Evolutionary conservation across 352 stramenopile genomes (phyloP), one percentile per base, ranked within the genome.

Genomic region (Discostella stelligera): DNA sequence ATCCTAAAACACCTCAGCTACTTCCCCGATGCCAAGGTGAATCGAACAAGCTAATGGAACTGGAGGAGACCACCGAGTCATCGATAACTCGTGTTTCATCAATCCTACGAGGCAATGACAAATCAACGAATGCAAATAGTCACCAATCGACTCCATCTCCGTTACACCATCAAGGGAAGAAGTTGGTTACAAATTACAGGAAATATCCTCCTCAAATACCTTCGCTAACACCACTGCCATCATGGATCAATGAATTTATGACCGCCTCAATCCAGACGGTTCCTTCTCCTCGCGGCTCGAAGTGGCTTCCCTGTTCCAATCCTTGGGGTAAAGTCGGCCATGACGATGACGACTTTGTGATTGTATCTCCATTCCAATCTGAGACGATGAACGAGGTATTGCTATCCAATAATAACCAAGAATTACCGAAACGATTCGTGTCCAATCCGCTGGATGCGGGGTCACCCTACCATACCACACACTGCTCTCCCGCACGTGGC

Each of bases 311-410:
- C 0, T 82, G 74, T 50, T 62, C 73, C n/a, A 83, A 91, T 82
- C 86, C 84, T 14, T 92, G 86, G 86, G 86, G 86, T 10, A 50
- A 67, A 23, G 48, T 74, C 44, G 80, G 79, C 1, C 73, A 86
- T 48, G 21, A 73, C n/a, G 75, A 84, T 20, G 82, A 80, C 0
- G 86, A 92, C 58, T 71, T 90, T 48, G 66, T 90, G 18, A 23
- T 92, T 0, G 84, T 86, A 58, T 77, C 78, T 44, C 78, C 71
- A 5, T 74, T 78, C 53, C 32, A 60, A 50, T 77, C 74, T 2
- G 74, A 77, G 55, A 61, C 52, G 1, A 44, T 37, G 3, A 18
- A 64, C 16, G 67, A 77, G 56, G 21, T 82, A 2, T 14, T 44
- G 21, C 21, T 74, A 11, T 80, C 76, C 25, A 66, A 81, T 16